Percentiles rank a stretch among this genome's conserved stretches.
phyloP scores from a whole-genome alignment of 768 basidiomycete genomes.

The Leucocoprinus birnbaumii region DNA sequence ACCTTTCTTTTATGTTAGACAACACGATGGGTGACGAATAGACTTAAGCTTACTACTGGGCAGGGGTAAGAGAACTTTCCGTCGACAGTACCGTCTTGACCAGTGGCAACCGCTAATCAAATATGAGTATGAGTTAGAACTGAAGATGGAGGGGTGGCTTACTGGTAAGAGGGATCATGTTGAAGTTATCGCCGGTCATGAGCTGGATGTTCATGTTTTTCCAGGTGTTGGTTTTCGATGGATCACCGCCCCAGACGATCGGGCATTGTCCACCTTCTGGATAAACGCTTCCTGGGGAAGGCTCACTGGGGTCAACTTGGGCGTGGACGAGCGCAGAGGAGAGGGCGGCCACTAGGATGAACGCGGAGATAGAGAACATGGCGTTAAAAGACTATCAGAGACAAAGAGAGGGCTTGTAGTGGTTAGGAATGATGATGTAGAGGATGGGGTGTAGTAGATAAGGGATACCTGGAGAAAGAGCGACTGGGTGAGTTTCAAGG shows the following conservation, averaged over 20 bases:
- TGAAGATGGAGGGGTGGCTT: conserved; percentile 21
- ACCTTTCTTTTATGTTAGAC: conserved; percentile 38
- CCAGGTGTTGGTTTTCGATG: conserved; percentile 53
- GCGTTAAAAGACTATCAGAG: conserved; percentile 2
- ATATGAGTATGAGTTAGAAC: neutral
- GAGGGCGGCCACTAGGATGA: conserved; percentile 30
- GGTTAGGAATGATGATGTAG: neutral
- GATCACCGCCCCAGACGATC: conserved; percentile 59
- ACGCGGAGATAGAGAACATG: conserved; percentile 22
- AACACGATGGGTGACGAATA: neutral
- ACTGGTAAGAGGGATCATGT: conserved; percentile 71
- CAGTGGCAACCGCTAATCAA: conserved; percentile 54
- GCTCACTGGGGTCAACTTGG: conserved; percentile 54
- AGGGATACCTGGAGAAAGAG: conserved; percentile 1
- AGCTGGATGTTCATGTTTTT: conserved; percentile 71
- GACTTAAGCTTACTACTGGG: conserved; percentile 48
- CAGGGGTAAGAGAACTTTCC: conserved; percentile 58
- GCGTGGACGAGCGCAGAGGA: conserved; percentile 53
- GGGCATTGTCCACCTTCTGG: conserved; percentile 54
- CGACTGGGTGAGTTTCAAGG: conserved; percentile 14
- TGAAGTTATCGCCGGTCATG: conserved; percentile 74
- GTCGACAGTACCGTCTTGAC: conserved; percentile 58
- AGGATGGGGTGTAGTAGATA: neutral
- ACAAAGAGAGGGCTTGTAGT: conserved; percentile 19
- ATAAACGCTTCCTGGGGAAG: conserved; percentile 57